Conservation (phyloP, 2,329 filamentous ascomycete species). For the Cercospora citrullina region DNA sequence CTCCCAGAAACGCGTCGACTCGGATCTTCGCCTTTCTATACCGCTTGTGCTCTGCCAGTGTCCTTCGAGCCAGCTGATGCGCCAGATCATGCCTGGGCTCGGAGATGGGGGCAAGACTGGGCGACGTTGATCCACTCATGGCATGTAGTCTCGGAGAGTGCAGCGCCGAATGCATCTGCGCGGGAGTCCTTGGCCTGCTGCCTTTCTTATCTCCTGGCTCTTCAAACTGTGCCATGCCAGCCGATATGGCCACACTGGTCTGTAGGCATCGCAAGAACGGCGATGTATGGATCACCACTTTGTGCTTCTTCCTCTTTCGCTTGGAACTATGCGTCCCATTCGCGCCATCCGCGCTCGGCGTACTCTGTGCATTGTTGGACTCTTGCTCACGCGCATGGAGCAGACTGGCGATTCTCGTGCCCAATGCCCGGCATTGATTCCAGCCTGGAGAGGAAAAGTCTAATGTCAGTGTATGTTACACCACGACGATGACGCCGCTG, state of each 20-base stretch:
- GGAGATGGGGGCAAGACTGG: slow-evolving; percentile 37
- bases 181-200: slow-evolving; percentile 33
- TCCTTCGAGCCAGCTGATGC: slow-evolving; percentile 39
- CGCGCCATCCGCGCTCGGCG: slow-evolving; percentile 20
- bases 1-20: slow-evolving; percentile 88
- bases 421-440: slow-evolving; percentile 79
- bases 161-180: slow-evolving; percentile 33
- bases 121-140: slow-evolving; percentile 31
- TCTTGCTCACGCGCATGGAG: slow-evolving; percentile 53
- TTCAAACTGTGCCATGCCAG: slow-evolving; percentile 73
- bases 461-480: neutral
- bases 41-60: slow-evolving; percentile 39
- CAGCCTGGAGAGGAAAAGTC: slow-evolving; percentile 58
- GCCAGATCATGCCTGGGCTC: slow-evolving; percentile 43
- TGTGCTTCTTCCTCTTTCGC: slow-evolving; percentile 61
- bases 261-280: slow-evolving; percentile 92
- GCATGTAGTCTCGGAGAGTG: slow-evolving; percentile 37
- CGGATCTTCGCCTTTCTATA: slow-evolving; percentile 64
- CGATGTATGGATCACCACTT: slow-evolving; percentile 86
- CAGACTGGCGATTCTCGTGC: slow-evolving; percentile 78
- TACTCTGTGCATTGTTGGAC: slow-evolving; percentile 39
- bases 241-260: slow-evolving; percentile 82
- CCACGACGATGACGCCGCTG: neutral
- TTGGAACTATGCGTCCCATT: slow-evolving; percentile 11
- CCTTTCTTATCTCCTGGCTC: slow-evolving; percentile 34